Evolutionary conservation across 306 rosid genomes (phyloP), one percentile per base, ranked within the genome.

Genomic region (Cicer arietinum): DNA sequence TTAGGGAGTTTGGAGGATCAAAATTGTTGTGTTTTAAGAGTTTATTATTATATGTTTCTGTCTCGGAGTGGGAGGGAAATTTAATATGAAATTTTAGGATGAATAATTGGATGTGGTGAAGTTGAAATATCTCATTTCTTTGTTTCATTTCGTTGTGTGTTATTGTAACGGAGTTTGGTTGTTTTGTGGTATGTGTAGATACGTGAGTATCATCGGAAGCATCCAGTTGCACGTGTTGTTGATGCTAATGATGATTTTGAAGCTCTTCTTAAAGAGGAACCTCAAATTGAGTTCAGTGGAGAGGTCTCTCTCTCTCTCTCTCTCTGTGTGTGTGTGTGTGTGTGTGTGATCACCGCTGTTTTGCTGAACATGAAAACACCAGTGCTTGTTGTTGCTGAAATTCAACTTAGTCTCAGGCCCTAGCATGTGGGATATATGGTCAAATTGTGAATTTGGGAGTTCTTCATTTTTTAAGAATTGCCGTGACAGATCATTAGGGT

Each of bases 141-240:
- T 47, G 17, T 16, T 68, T 11, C 30, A 40, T 37, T 44, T n/a
- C 8, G 5, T 35, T 70, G 7, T 51, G 56, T 16, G 46, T 13
- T 22, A 30, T 30, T 8, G 6, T 67, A 66, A 57, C 16, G 0
- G 48, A 71, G 78, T 30, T 30, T 72, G 65, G 41, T 77, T 72
- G 16, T 78, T 17, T 39, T 70, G 39, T 73, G 71, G 44, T 76
- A 13, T 76, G 13, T 84, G 82, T 91, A 94, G 98, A 94, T 90
- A 40, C 94, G 98, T 39, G 98, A 94, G 79, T 94, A 94, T 79
- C 98, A 94, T 63, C 90, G 98, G 83, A 91, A 86, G 85, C 97
- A 94, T 72, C 95, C 95, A 9, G 90, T 86, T 86, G 98, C 97
- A 7, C 93, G 91, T 11, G 95, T 89, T 73, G 93, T 94, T 69